These are phyloP conservation scores for Sporodiniella umbellata DNA, from an alignment of 371 early-diverging fungal genomes.

Conservation along the genomic window DNA sequence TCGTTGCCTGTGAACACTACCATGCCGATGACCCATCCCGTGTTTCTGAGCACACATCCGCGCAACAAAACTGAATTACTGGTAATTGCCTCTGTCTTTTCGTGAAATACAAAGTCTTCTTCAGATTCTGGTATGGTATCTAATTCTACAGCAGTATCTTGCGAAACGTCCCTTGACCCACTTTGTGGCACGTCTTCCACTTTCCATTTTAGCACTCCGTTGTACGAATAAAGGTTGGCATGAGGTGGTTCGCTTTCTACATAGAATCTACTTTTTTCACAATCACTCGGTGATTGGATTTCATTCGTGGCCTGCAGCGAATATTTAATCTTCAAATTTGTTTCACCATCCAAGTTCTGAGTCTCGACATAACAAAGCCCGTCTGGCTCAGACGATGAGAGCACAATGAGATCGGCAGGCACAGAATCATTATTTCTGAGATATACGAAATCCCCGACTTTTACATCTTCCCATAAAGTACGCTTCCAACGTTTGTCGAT, in stretches of 20 bases:
- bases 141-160: not conserved
- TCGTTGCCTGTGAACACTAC: conserved; percentile 86
- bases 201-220: conserved; percentile 65
- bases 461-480: conserved; percentile 77
- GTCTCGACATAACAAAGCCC: conserved; percentile 81
- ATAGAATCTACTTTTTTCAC: conserved; percentile 54
- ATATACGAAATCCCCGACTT: conserved; percentile 90
- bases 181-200: conserved; percentile 13
- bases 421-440: conserved; percentile 87
- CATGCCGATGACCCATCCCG: conserved; percentile 82
- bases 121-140: conserved; percentile 11
- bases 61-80: conserved; percentile 85
- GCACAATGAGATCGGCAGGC: conserved; percentile 81
- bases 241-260: conserved; percentile 85
- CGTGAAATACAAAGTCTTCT: conserved; percentile 31
- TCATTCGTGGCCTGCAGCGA: conserved; percentile 48
- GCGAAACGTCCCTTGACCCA: not conserved
- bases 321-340: conserved; percentile 70
- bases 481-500: conserved; percentile 48
- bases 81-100: conserved; percentile 69
- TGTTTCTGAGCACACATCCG: conserved; percentile 93
- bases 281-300: conserved; percentile 46
- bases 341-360: conserved; percentile 86
- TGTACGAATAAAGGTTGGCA: conserved; percentile 74
- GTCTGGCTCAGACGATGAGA: conserved; percentile 65